These are phyloP conservation scores for Globisporangium takayamanum DNA, from an alignment of 352 stramenopile genomes.

Conservation along the genomic window DNA sequence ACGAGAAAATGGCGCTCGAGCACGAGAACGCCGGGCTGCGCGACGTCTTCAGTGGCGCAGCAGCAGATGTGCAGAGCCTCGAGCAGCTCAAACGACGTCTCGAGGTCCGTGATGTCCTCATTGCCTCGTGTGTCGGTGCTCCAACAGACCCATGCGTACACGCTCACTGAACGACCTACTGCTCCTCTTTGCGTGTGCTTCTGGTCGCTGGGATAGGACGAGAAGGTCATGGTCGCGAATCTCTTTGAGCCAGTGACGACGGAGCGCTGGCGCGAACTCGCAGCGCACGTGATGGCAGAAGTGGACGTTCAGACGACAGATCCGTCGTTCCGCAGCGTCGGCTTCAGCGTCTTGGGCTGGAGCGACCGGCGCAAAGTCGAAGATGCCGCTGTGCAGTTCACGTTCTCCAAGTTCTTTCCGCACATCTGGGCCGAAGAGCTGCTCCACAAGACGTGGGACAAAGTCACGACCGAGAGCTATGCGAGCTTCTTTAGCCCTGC, in stretches of 20 bases:
- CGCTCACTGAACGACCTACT: neutral
- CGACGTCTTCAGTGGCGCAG: conserved; percentile 10
- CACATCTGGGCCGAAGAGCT: conserved; percentile 36
- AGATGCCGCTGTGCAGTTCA: conserved; percentile 36
- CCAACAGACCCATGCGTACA: neutral
- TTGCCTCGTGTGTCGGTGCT: neutral
- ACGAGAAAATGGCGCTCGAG: conserved; percentile 26
- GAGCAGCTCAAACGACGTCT: conserved; percentile 19
- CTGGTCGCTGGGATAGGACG: conserved; percentile 5
- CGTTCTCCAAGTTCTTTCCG: conserved; percentile 40
- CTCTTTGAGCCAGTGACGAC: conserved; percentile 25
- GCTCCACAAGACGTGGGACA: conserved; percentile 34
- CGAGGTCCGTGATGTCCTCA: conserved; percentile 3
- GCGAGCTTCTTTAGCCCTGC: conserved; percentile 44
- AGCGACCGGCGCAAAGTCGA: conserved; percentile 33
- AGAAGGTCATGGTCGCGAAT: conserved; percentile 24
- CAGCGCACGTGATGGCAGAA: conserved; percentile 24
- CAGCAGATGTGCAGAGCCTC: conserved; percentile 10
- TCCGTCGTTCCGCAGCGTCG: conserved; percentile 24
- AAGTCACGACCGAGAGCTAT: conserved; percentile 36
- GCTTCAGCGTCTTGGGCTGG: conserved; percentile 42
- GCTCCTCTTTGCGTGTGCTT: neutral
- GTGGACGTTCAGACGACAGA: conserved; percentile 25
- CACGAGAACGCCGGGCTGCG: conserved; percentile 29
- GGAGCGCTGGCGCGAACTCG: conserved; percentile 28